Conservation (phyloP, 495 filamentous ascomycete species). For the Oleoguttula mirabilis region DNA sequence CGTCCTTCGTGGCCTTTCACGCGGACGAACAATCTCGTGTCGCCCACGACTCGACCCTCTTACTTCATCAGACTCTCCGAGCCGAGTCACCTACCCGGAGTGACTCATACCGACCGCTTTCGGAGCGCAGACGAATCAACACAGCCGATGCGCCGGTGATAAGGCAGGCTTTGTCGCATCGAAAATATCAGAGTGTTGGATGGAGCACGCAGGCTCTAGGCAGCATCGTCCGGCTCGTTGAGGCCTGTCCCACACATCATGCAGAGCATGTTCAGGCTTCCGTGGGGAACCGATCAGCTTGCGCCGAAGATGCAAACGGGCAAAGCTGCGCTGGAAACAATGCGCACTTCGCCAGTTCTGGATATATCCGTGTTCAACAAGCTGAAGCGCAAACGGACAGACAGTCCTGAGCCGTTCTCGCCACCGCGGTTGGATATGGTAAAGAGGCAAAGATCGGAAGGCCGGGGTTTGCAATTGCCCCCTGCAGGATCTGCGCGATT, state of each 20-base stretch:
- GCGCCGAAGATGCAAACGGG: conserved; percentile 21
- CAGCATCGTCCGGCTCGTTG: conserved; percentile 2
- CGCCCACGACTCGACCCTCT: background rate
- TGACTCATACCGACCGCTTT: too few relatives aligned
- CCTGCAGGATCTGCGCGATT: background rate
- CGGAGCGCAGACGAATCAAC: background rate
- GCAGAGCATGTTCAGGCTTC: conserved; percentile 32
- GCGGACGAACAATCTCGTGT: background rate
- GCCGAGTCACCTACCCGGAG: background rate
- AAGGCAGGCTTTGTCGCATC: conserved; percentile 6
- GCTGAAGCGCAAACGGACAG: conserved; percentile 27
- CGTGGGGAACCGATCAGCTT: conserved; percentile 28
- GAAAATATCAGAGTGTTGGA: conserved; percentile 2
- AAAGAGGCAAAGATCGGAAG: conserved; percentile 17
- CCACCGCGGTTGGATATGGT: conserved; percentile 16
- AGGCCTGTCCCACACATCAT: conserved; percentile 21
- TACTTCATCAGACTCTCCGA: background rate
- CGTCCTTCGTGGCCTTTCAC: background rate
- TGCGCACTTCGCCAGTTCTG: conserved; percentile 27
- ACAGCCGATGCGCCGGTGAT: background rate
- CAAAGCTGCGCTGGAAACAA: conserved; percentile 23
- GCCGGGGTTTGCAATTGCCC: background rate
- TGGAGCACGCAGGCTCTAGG: conserved; percentile 10
- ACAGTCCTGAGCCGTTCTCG: conserved; percentile 22
- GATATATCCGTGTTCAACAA: conserved; percentile 28